Base-by-base conservation (phyloP, 192 early-diverging fungal species). In the Coemansia sp. region DNA sequence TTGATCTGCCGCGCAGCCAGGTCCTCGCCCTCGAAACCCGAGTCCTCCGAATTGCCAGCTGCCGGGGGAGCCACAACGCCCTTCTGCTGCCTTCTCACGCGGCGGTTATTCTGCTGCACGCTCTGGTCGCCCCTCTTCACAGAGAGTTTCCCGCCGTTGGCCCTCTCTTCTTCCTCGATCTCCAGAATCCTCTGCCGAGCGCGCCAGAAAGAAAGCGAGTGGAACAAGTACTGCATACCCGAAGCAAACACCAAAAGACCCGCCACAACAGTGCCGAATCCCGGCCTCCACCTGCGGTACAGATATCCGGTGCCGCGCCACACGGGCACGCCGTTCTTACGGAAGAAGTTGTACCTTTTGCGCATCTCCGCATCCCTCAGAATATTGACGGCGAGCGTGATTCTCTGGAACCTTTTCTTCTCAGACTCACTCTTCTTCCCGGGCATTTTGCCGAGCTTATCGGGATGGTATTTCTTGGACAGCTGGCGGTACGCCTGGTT, bases 301-400 rank as follows among this genome's bases (percentile, higher is more conserved):
- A 88, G 73, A 54, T 92, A 93, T 0, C 88, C 90, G 56, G 90
- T 89, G 39, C 90, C 92, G 54, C 92, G 81, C 92, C 92, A 93
- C 59, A 85, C 83, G 31, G 92, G 92, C 14, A 93, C 90, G 16
- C 92, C 92, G 68, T 92, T 92, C 70, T 89, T 91, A 66, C 89
- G 83, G 73, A 90, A 93, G 74, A 90, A 91, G 77, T 93, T 87
- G 74, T 93, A 93, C 34, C 90, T 83, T 41, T 92, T 88, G 29
- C 90, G 89, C 35, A 73, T 77, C 65, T 78, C 78, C 29, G 74
- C 59, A 64, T 89, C 85, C 36, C 92, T 83, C 70, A 93, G 70
- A 60, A 93, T 89, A 37, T 82, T 67, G 34, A 87, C 88, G 31
- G 92, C 86, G n/a, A 86, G 84, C 29, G 86, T 85, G 9, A 92